Percentiles rank a stretch among this genome's conserved stretches.
These are phyloP conservation scores for Ophiocordyceps camponoti-floridani DNA, from an alignment of 2,329 filamentous ascomycete species.

Conservation along the genomic window DNA sequence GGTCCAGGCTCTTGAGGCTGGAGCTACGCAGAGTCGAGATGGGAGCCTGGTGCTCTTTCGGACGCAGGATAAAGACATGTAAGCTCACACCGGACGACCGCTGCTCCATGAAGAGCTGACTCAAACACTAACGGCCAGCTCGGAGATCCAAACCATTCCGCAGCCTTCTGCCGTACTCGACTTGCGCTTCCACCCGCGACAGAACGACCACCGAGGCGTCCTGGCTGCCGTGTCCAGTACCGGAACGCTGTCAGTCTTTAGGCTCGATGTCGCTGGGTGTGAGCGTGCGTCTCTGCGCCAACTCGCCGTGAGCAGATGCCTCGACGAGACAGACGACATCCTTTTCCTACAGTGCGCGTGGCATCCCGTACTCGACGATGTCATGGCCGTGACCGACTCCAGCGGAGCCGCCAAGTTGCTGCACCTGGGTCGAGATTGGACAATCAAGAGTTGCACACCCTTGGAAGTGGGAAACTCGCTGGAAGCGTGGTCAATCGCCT, in stretches of 20 bases:
- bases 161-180: conserved; percentile 67
- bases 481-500: conserved; percentile 59
- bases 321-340: conserved; percentile 33
- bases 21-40: conserved; percentile 42
- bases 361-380: conserved; percentile 37
- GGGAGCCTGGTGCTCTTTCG: conserved; percentile 56
- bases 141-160: conserved; percentile 32
- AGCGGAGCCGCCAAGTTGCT: conserved; percentile 44
- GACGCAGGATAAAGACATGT: conserved; percentile 36
- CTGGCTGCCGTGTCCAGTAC: conserved; percentile 67
- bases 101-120: neutral
- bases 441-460: conserved; percentile 14
- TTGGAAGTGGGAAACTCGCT: conserved; percentile 32
- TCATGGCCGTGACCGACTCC: conserved; percentile 55
- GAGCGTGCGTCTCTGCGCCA: conserved; percentile 17
- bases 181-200: conserved; percentile 53
- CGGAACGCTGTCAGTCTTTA: conserved; percentile 49
- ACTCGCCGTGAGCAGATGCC: conserved; percentile 24
- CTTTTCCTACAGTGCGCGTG: conserved; percentile 59
- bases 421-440: conserved; percentile 23
- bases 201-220: conserved; percentile 22
- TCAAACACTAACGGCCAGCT: conserved; percentile 1
- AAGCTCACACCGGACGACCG: conserved; percentile 13
- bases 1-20: conserved; percentile 6
- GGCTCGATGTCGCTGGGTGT: conserved; percentile 21